phyloP scores from a whole-genome alignment of 768 basidiomycete genomes.

The Kwoniella europaea region DNA sequence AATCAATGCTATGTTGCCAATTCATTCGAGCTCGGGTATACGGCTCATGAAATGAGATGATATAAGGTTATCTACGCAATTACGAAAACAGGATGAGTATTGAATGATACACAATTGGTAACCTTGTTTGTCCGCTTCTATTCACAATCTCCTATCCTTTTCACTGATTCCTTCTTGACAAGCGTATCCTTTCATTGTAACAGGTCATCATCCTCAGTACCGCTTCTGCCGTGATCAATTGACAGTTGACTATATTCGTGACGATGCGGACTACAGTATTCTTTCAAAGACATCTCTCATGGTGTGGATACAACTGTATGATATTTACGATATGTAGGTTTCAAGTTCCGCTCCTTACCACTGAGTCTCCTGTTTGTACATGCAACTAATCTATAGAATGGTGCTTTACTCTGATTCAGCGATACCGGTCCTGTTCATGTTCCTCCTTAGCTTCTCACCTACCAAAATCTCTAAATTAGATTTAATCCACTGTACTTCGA shows the following conservation, averaged over 20 bases:
- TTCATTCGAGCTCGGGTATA: too few relatives aligned
- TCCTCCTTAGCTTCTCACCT: conserved; percentile 1
- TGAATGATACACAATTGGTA: too few relatives aligned
- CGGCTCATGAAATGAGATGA: too few relatives aligned
- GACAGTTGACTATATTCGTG: background rate
- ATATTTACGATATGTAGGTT: background rate
- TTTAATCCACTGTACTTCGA: background rate
- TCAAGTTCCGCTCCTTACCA: background rate
- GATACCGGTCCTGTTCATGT: background rate
- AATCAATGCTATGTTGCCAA: too few relatives aligned
- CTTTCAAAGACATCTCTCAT: background rate
- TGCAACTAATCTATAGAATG: background rate
- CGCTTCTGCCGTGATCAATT: background rate
- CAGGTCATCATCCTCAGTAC: background rate
- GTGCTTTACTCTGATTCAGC: background rate
- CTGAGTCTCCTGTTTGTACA: background rate
- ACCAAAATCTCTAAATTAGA: background rate
- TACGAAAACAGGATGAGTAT: too few relatives aligned
- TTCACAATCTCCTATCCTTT: too few relatives aligned
- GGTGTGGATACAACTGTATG: background rate
- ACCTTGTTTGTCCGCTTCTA: too few relatives aligned
- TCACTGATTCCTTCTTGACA: too few relatives aligned
- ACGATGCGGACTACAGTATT: conserved; percentile 2
- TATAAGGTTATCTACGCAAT: too few relatives aligned
- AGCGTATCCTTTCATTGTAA: background rate